Conservation (phyloP, 768 basidiomycete genomes). For the Leccinum disarticulatum region DNA sequence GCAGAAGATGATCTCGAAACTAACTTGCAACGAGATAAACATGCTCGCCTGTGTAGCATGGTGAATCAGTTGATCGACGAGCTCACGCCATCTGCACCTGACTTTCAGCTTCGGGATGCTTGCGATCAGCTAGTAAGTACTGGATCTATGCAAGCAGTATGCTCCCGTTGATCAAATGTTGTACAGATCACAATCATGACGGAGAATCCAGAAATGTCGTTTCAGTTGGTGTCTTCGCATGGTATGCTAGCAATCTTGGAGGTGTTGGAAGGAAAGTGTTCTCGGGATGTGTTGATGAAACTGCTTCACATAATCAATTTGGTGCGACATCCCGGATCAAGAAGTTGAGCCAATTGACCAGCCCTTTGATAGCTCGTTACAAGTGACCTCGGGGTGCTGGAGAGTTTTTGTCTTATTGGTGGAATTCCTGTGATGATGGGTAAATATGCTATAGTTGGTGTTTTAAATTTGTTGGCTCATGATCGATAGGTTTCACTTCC, state of each 20-base stretch:
- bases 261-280: constrained; percentile 84
- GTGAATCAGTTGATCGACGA: constrained; percentile 87
- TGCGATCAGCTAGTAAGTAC: constrained; percentile 81
- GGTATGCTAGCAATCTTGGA: constrained; percentile 95
- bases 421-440: constrained; percentile 97
- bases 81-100: constrained; percentile 76
- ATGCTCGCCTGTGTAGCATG: constrained; percentile 78
- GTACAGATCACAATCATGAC: constrained; percentile 71
- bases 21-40: constrained; percentile 90
- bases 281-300: constrained; percentile 82
- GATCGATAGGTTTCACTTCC: constrained; percentile 75
- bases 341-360: background rate
- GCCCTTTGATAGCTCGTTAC: constrained; percentile 49
- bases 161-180: background rate
- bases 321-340: constrained; percentile 41
- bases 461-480: constrained; percentile 7
- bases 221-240: constrained; percentile 87
- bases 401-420: constrained; percentile 93
- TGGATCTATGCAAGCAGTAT: background rate
- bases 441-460: constrained; percentile 30
- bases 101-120: constrained; percentile 79
- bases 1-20: constrained; percentile 90
- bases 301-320: constrained; percentile 87
- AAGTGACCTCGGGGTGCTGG: constrained; percentile 80
- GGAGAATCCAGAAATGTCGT: constrained; percentile 82